A percentile compares a stretch with the other conserved stretches of the same genome.
phyloP scores from a whole-genome alignment of 169 alveolate genomes.

The Nephromyces sp. region DNA sequence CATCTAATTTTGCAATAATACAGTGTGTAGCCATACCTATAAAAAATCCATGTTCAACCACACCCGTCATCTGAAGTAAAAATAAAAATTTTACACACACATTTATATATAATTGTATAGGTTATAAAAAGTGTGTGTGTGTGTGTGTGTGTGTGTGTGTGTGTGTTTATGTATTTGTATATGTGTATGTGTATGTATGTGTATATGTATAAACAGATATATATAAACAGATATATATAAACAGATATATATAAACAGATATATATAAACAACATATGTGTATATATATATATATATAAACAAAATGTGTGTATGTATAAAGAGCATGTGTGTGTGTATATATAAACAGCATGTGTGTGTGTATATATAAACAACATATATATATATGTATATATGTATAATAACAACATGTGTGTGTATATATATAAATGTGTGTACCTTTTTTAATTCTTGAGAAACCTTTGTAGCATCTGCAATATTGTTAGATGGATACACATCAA shows the following conservation, averaged over 20 bases:
- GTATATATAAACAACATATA: not conserved
- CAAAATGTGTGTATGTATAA: not conserved
- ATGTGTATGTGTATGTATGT: not conserved
- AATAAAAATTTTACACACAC: not conserved
- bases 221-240: not conserved
- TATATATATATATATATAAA: not conserved
- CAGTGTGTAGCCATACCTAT: constrained; percentile 54
- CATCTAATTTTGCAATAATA: constrained; percentile 51
- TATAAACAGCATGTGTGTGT: not conserved
- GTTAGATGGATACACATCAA: not conserved
- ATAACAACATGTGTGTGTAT: not conserved
- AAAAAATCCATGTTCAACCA: constrained; percentile 59
- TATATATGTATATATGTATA: not conserved
- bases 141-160: not conserved
- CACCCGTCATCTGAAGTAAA: constrained; percentile 48
- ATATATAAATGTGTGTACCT: not conserved
- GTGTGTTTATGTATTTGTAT: not conserved
- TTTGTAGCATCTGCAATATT: not conserved
- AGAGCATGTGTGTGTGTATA: not conserved
- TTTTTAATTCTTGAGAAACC: not conserved
- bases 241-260: not conserved
- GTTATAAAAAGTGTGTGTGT: not conserved
- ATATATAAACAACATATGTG: not conserved
- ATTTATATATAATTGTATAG: not conserved
- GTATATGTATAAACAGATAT: not conserved